Evolutionary conservation across 2,329 filamentous ascomycete species (phyloP), one percentile per base, ranked within the genome.

Genomic region (Talaromyces funiculosus): DNA sequence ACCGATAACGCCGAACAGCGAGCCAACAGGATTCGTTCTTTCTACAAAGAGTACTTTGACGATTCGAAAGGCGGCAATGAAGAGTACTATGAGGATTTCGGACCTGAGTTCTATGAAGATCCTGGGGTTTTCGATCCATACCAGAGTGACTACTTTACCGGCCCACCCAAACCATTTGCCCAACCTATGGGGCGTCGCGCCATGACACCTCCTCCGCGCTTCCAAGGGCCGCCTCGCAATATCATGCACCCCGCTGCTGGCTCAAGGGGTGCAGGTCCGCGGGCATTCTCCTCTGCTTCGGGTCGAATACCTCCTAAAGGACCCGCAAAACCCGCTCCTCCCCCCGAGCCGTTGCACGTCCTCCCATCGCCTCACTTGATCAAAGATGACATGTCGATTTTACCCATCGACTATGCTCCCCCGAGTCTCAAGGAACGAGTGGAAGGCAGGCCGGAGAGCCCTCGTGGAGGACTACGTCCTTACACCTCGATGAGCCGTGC

Each of bases 1-100:
- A 85, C 87, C 3, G 94, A 97, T 71, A 93, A 97, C 72, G 92
- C 94, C 0, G 94, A 97, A 74, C 87, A 93, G 70, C 86, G 94
- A 69, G 94, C 94, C 65, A 97, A 97, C 80, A 87, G 94, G 61
- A 99, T 99, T 67, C 86, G 94, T 73, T 99, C 94, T 3, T 99
- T 99, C 80, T 99, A 99, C 81, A 97, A 97, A 79, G 94, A 99
- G 73, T 99, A 99, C 78, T 99, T 99, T 68, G 94, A 97, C 66
- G 93, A 97, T 43, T 85, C 81, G 62, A 90, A 86, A 71, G 77
- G 76, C 43, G 67, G 72, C 12, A 69, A 78, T 63, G 77, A 77
- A 37, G 77, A 78, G 42, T 90, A 92, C 73, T 87, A 90, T 64
- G 89, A 92, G 68, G 89, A 93, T 67, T 90, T 90, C 69, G 86